Base-by-base conservation (phyloP, 2,329 filamentous ascomycete species). In the Ceratocystis huliohia region DNA sequence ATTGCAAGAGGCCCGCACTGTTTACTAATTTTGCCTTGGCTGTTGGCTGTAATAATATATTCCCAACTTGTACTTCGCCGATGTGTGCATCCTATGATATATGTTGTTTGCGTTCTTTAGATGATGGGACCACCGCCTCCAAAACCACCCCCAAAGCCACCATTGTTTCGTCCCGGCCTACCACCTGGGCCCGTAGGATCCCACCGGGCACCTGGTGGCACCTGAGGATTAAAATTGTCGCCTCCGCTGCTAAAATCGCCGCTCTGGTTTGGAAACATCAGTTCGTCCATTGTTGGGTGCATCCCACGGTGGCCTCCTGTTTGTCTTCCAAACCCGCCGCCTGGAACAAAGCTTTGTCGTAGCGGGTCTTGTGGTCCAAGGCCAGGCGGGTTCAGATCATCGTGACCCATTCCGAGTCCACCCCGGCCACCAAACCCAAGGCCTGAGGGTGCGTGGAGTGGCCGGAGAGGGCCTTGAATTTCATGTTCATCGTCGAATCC, bases 201-300 rank as follows among this genome's bases (percentile, higher is more conserved):
- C 78, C 91, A 97, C 70, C 94, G 81, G n/a, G 91, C 88, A 1
- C 94, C 94, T 1, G 91, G 91, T 3, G 94, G 94, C 33, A 84
- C 87, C 73, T 87, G 87, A 1, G 88, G 85, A 72, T 67, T 56
- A 5, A 74, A 75, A 1, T 70, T 73, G 0, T 78, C 79, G 15
- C 76, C 75, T 15, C 76, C 75, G 17, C 74, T 78, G 45, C 76
- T 75, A 2, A 68, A 69, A 17, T 68, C 57, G 2, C 62, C 91
- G 73, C 96, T 90, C 73, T 96, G 95, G 0, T 91, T 96, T 0
- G 94, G 94, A 75, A 96, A 89, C 94, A 97, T 97, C 0, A 67
- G 91, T 73, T 97, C 92, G 71, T 96, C 91, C 74, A 96, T 94
- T 0, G 92, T 96, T 0, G 94, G 94, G 75, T 96, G 89, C 94